Percentiles rank a stretch among this genome's conserved stretches.
Evolutionary conservation across 106 monocot genomes (phyloP).

Genomic region (Dendrobium catenatum): DNA sequence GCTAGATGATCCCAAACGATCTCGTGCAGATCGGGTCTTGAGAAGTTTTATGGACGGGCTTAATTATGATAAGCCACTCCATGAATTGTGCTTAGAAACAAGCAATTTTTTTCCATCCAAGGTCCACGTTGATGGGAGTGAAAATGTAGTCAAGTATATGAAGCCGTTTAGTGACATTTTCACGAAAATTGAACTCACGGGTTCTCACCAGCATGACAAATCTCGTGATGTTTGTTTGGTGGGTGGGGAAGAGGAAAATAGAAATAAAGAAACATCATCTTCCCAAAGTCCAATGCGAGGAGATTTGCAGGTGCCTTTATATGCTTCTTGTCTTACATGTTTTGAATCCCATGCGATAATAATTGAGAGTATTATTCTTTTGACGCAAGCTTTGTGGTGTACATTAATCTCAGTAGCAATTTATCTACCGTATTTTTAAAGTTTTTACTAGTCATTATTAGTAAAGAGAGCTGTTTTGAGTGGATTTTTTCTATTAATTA

Average conservation of each 20-base stretch:
- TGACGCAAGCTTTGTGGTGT: not conserved
- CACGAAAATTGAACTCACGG: constrained; percentile 8
- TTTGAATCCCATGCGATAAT: too few species aligned
- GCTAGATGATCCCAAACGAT: constrained; percentile 25
- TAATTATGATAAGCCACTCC: constrained; percentile 41
- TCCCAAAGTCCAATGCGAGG: not conserved
- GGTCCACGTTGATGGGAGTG: constrained; percentile 17
- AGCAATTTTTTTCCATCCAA: constrained; percentile 17
- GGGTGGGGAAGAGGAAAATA: constrained; percentile 5
- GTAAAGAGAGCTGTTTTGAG: too few species aligned
- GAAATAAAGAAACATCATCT: not conserved
- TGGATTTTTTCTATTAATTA: too few species aligned
- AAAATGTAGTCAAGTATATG: constrained; percentile 25
- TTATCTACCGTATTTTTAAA: too few species aligned
- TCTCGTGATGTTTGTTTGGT: constrained; percentile 3
- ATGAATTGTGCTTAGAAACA: constrained; percentile 24
- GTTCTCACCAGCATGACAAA: not conserved
- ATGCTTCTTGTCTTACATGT: not conserved
- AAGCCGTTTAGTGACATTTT: constrained; percentile 21
- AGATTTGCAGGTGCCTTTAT: constrained; percentile 8
- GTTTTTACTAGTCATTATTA: too few species aligned
- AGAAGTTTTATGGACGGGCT: constrained; percentile 32
- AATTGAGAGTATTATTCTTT: not conserved
- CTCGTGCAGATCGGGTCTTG: constrained; percentile 39
- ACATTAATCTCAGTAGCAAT: not conserved